These are phyloP conservation scores for Psidium friedrichsthalianum DNA, from an alignment of 345 rosid species.

Conservation along the genomic window DNA sequence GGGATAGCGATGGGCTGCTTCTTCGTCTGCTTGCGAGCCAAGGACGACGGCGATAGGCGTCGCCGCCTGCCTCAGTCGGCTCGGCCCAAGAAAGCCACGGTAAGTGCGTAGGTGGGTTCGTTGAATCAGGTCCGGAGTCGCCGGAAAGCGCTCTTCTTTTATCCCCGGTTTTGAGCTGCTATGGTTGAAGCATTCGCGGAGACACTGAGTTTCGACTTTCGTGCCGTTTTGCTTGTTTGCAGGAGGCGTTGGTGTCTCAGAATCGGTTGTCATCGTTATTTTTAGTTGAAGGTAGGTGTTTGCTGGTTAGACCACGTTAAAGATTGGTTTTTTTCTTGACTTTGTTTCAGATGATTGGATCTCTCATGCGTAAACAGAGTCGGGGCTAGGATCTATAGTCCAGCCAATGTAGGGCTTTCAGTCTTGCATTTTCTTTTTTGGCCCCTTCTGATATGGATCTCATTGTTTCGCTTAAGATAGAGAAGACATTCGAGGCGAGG, in stretches of 20 bases:
- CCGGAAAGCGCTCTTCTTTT: background rate
- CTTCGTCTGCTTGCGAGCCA: constrained; percentile 57
- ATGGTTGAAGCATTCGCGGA: background rate
- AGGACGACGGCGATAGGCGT: constrained; percentile 20
- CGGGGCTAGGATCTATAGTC: background rate
- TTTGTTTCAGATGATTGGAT: background rate
- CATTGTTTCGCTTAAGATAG: background rate
- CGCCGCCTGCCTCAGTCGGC: constrained; percentile 12
- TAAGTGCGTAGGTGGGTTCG: background rate
- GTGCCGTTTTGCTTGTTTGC: background rate
- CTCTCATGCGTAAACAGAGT: background rate
- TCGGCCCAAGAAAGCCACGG: constrained; percentile 14
- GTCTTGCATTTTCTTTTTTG: background rate
- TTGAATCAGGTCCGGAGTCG: background rate
- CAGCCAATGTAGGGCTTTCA: background rate
- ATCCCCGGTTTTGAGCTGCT: background rate
- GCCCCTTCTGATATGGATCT: background rate
- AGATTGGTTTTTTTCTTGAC: background rate
- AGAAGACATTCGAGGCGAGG: background rate
- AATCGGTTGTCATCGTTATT: constrained; percentile 61
- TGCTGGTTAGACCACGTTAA: background rate
- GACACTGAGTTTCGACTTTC: background rate
- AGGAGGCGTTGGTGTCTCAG: constrained; percentile 38
- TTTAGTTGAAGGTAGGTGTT: constrained; percentile 42
- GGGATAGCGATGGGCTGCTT: constrained; percentile 70